Evolutionary conservation across 108 stramenopile genomes (phyloP).

Genomic region (Discostella pseudostelligera): DNA sequence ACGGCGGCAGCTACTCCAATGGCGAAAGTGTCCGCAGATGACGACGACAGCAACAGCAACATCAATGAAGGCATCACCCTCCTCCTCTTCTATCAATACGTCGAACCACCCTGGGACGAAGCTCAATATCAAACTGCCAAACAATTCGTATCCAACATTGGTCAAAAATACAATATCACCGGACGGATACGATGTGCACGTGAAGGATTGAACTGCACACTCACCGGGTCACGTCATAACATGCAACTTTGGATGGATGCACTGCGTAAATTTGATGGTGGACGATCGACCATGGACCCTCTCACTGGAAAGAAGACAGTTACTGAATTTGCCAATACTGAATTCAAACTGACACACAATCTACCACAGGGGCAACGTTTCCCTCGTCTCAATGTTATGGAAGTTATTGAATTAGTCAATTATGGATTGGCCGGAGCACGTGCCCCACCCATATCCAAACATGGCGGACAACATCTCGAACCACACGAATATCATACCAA

Average conservation of each 20-base stretch:
- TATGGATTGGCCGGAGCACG: conserved; percentile 79
- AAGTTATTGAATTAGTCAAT: conserved; percentile 79
- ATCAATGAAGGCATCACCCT: conserved; percentile 46
- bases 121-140: conserved; percentile 56
- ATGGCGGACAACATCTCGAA: conserved; percentile 78
- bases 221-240: conserved; percentile 57
- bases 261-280: conserved; percentile 59
- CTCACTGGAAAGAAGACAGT: conserved; percentile 18
- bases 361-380: conserved; percentile 73
- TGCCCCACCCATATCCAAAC: conserved; percentile 64
- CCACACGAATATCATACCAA: conserved; percentile 82
- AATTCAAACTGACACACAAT: conserved; percentile 83
- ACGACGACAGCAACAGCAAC: not conserved
- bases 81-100: conserved; percentile 89
- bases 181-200: conserved; percentile 85
- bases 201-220: conserved; percentile 90
- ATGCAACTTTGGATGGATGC: conserved; percentile 62
- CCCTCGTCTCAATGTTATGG: conserved; percentile 71
- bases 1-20: not conserved
- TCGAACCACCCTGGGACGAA: conserved; percentile 81
- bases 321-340: conserved; percentile 67
- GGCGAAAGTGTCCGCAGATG: not conserved
- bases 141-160: conserved; percentile 45
- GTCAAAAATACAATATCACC: conserved; percentile 51
- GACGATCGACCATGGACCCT: conserved; percentile 20